A percentile compares a stretch with the other conserved stretches of the same genome.
Conservation (phyloP, 2,329 filamentous ascomycete genomes). For the Aspergillus terreus region DNA sequence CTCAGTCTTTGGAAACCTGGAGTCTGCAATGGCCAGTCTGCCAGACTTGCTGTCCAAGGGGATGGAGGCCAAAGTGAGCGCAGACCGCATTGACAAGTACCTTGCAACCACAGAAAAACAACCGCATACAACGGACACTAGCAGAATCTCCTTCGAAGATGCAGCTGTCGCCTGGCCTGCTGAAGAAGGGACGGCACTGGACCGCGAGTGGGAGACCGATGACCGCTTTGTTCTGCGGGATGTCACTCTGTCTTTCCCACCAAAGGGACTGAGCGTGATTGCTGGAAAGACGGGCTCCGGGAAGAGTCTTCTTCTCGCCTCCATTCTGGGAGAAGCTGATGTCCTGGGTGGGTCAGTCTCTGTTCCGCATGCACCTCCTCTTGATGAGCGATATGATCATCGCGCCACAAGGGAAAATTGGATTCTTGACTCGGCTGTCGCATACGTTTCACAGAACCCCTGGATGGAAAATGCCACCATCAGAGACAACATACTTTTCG, state of each 20-base stretch:
- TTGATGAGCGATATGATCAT: constrained; percentile 59
- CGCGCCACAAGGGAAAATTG: constrained; percentile 62
- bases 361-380: constrained; percentile 45
- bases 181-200: constrained; percentile 48
- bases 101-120: constrained; percentile 65
- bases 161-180: constrained; percentile 72
- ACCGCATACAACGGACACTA: constrained; percentile 48
- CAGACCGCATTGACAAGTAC: constrained; percentile 69
- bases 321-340: constrained; percentile 72
- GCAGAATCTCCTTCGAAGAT: constrained; percentile 61
- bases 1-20: constrained; percentile 68
- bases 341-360: constrained; percentile 60
- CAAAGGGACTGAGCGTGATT: constrained; percentile 69
- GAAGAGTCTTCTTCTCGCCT: constrained; percentile 69
- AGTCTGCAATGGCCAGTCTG: constrained; percentile 65
- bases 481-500: constrained; percentile 74
- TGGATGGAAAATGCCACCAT: constrained; percentile 84
- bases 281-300: constrained; percentile 74
- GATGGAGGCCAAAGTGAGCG: constrained; percentile 70
- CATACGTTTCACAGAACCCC: constrained; percentile 74
- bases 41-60: constrained; percentile 69
- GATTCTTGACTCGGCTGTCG: constrained; percentile 67
- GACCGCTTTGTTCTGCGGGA: constrained; percentile 59
- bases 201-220: constrained; percentile 34
- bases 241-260: constrained; percentile 64